Conservation (phyloP, 192 early-diverging fungal species). For the Spizellomyces punctatus region DNA sequence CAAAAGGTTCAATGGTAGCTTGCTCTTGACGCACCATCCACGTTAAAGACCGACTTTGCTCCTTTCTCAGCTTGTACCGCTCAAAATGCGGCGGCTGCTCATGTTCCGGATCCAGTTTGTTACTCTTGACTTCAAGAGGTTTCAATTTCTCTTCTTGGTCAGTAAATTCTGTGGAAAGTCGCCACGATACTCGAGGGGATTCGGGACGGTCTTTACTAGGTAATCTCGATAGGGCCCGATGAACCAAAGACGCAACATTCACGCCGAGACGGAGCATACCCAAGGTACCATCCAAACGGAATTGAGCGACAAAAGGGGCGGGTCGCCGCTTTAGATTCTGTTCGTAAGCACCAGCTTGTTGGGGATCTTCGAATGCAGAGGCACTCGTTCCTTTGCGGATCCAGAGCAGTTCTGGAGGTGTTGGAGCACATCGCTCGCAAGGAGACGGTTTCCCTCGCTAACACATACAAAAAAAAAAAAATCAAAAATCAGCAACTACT, state of each 20-base stretch:
- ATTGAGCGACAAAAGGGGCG: conserved; percentile 40
- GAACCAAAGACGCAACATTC: conserved; percentile 43
- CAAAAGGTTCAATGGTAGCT: conserved; percentile 27
- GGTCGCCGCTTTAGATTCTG: conserved; percentile 47
- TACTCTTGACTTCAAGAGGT: conserved; percentile 26
- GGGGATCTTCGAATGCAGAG: conserved; percentile 41
- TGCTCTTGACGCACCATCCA: conserved; percentile 51
- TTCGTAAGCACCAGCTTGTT: conserved; percentile 46
- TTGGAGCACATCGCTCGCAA: conserved; percentile 47
- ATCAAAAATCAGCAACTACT: not conserved
- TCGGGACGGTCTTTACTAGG: not conserved
- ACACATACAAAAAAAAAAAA: no score
- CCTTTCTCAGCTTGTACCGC: conserved; percentile 40
- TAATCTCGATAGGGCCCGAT: conserved; percentile 41
- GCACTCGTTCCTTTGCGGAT: conserved; percentile 21
- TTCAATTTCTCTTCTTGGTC: not conserved
- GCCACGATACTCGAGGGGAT: conserved; percentile 34
- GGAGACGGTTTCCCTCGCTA: conserved; percentile 11
- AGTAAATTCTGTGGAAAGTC: conserved; percentile 22
- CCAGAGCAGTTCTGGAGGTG: conserved; percentile 40
- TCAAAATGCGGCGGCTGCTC: conserved; percentile 47
- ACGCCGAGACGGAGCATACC: conserved; percentile 41
- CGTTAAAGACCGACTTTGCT: conserved; percentile 47
- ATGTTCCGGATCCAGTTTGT: conserved; percentile 33
- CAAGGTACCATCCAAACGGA: conserved; percentile 14